Conservation (phyloP, 108 stramenopile genomes). For the Schizochytrium sp. region DNA sequence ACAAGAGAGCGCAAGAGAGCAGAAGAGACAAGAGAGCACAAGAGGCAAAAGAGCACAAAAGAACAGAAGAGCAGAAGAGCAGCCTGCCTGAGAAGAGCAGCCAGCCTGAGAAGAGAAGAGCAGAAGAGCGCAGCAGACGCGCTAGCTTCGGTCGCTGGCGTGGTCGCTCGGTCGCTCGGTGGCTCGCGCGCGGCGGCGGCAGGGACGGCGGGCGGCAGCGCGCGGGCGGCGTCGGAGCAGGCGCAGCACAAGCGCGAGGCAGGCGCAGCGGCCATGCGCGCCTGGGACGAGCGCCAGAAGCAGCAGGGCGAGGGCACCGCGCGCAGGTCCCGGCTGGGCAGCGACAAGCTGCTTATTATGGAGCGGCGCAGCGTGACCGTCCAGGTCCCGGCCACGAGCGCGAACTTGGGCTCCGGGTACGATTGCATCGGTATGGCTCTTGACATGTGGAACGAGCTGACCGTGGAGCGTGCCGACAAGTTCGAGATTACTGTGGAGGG, state of each 20-base stretch:
- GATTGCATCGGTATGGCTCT: slow-evolving; percentile 95
- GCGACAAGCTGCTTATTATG: not conserved
- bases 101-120: too few relatives aligned
- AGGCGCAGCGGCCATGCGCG: not conserved
- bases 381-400: slow-evolving; percentile 93
- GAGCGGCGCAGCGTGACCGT: slow-evolving; percentile 63
- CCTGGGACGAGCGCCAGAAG: not conserved
- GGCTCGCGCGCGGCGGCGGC: too few relatives aligned
- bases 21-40: too few relatives aligned
- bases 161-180: too few relatives aligned
- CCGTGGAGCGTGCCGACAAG: slow-evolving; percentile 70
- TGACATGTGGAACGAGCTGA: slow-evolving; percentile 94
- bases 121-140: too few relatives aligned
- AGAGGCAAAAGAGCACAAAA: too few relatives aligned
- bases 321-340: not conserved
- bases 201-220: too few relatives aligned
- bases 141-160: too few relatives aligned
- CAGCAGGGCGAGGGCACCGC: not conserved
- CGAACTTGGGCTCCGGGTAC: slow-evolving; percentile 95
- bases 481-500: slow-evolving; percentile 68
- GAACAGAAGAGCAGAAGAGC: too few relatives aligned
- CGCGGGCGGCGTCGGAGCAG: too few relatives aligned
- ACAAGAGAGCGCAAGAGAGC: too few relatives aligned
- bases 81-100: too few relatives aligned
- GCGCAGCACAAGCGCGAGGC: not conserved